Evolutionary conservation across 108 stramenopile species (phyloP), one percentile per base, ranked within the genome.

Genomic region (Cylindrotheca closterium): DNA sequence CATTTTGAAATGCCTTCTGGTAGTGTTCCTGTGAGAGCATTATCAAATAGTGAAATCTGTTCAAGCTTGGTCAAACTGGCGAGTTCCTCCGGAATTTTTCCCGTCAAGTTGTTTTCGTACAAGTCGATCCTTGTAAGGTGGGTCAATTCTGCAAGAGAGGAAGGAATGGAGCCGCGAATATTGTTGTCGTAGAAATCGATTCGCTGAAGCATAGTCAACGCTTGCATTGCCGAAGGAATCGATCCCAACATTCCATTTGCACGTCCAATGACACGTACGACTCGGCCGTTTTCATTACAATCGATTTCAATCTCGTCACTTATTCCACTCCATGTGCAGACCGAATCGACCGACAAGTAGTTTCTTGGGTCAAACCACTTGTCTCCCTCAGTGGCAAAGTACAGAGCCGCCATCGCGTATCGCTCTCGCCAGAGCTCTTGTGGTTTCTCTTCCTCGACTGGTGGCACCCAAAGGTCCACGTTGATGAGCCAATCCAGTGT

Each of bases 321-420:
- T 45, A 74, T 42, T 15, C 78, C 80, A 32, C 57, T 71, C 83
- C 83, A 84, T 5, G 25, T 25, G 42, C 83, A 84, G 47, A 79
- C 79, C 22, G 75, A 64, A 10, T 28, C 48, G 26, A 70, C 67
- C 33, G 18, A 47, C 21, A 75, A 30, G 51, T 59, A 75, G 37
- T 49, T 48, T 10, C 50, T 31, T 27, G 57, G 63, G 31, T 63
- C 49, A 10, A 55, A 63, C 70, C 70, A 71, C 2, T 10, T 21
- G 8, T 24, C n/a, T 23, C 73, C 73, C 55, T 54, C 67, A 1
- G 73, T 70, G 26, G 80, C 68, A 64, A 75, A 81, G 49, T 74
- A 78, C 17, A 78, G 55, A 0, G 69, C 66, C 24, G 71, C 76
- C 57, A 81, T 42, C 49, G 55, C 64, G 53, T 78, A 81, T 45